A percentile compares a stretch with the other conserved stretches of the same genome.
These are phyloP conservation scores for Pichia sp. DNA, from an alignment of 1,139 yeast genomes.

Conservation along the genomic window DNA sequence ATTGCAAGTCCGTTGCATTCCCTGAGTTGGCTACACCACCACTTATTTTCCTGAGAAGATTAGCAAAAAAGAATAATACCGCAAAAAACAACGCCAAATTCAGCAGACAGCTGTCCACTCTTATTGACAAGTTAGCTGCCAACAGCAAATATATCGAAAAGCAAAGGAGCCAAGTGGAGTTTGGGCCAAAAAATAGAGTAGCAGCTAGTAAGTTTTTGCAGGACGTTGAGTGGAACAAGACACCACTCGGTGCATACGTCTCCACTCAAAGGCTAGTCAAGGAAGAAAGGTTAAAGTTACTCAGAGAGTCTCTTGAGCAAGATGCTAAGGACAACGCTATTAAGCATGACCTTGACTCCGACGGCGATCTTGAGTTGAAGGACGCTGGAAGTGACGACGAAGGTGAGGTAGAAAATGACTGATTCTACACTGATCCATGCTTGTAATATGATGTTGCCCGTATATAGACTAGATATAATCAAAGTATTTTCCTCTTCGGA, in stretches of 20 bases:
- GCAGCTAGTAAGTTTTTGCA: slow-evolving; percentile 73
- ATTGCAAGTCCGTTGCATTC: slow-evolving; percentile 83
- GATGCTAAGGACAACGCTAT: slow-evolving; percentile 50
- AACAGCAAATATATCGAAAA: slow-evolving; percentile 64
- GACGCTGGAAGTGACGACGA: slow-evolving; percentile 34
- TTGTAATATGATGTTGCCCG: neutral
- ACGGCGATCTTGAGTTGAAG: slow-evolving; percentile 31
- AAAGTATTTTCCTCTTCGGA: neutral
- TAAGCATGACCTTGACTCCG: slow-evolving; percentile 36
- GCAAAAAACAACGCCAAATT: slow-evolving; percentile 49
- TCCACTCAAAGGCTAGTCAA: slow-evolving; percentile 76
- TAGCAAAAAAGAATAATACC: slow-evolving; percentile 57
- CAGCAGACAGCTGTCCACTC: slow-evolving; percentile 68
- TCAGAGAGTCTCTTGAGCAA: slow-evolving; percentile 66
- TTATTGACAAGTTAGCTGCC: slow-evolving; percentile 76
- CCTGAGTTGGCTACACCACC: slow-evolving; percentile 93
- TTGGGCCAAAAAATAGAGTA: slow-evolving; percentile 75
- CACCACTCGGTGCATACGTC: slow-evolving; percentile 87
- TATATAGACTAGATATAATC: neutral
- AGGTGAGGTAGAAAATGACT: slow-evolving; percentile 13
- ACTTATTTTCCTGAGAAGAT: slow-evolving; percentile 74
- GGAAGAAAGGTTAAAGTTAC: slow-evolving; percentile 66
- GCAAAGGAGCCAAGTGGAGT: slow-evolving; percentile 70
- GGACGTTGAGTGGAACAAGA: slow-evolving; percentile 71
- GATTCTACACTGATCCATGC: neutral